phyloP scores from a whole-genome alignment of 2,329 filamentous ascomycete genomes.

The Aschersonia sp. region DNA sequence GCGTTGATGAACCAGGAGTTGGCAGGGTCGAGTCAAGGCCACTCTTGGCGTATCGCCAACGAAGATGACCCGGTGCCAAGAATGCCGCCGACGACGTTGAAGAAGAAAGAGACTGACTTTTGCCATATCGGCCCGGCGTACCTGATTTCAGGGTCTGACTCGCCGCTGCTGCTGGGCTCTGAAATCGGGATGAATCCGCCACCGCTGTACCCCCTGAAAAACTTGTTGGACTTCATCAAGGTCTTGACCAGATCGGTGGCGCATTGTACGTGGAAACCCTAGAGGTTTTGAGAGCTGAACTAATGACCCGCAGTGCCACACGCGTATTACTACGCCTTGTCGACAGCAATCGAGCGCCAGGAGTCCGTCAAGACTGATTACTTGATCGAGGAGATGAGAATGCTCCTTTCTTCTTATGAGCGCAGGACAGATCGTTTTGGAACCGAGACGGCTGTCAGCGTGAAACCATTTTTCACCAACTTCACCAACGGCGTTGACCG shows the following conservation, averaged over 20 bases:
- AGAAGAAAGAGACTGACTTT: neutral
- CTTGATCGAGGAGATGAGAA: too few relatives aligned
- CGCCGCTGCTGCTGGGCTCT: neutral
- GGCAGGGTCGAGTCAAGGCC: too few relatives aligned
- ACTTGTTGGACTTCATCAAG: neutral
- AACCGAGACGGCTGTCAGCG: too few relatives aligned
- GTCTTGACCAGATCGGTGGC: neutral
- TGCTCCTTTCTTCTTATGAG: too few relatives aligned
- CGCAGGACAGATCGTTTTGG: too few relatives aligned
- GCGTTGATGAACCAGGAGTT: neutral
- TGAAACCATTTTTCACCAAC: too few relatives aligned
- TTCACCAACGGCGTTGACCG: too few relatives aligned
- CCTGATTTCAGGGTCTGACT: neutral
- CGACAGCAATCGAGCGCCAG: neutral
- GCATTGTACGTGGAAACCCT: neutral
- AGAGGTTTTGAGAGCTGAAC: neutral
- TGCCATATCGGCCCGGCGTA: neutral
- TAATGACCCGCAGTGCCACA: neutral
- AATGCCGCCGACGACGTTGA: neutral
- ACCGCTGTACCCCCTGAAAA: neutral
- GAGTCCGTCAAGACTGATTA: neutral
- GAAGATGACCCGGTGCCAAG: neutral
- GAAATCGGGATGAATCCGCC: neutral
- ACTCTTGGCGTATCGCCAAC: neutral
- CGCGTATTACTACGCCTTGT: neutral